These are phyloP conservation scores for Andrographis paniculata DNA, from an alignment of 305 asterid genomes.

Conservation along the genomic window DNA sequence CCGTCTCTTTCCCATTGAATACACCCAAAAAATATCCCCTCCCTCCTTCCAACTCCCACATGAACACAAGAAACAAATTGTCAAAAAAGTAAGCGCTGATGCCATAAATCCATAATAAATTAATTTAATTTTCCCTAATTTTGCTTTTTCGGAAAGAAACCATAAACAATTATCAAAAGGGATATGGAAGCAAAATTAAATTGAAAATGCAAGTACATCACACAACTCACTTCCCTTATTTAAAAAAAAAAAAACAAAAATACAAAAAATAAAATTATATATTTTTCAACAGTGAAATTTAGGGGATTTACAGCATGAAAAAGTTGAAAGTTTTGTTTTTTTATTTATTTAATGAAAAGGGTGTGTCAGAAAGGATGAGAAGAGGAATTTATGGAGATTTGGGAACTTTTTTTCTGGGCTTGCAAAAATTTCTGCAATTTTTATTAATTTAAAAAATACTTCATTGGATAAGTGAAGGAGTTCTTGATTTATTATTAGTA, in stretches of 20 bases:
- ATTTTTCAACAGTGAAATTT: too few relatives aligned
- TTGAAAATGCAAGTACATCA: too few relatives aligned
- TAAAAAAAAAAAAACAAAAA: constrained; percentile 3
- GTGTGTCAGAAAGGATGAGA: constrained; percentile 16
- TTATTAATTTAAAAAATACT: too few relatives aligned
- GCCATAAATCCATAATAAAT: constrained; percentile 17
- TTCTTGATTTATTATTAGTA: too few relatives aligned
- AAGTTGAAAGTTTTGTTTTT: constrained; percentile 33
- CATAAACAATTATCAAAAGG: too few relatives aligned
- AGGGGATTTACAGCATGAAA: constrained; percentile 3
- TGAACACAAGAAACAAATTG: constrained; percentile 19
- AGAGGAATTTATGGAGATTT: constrained; percentile 58
- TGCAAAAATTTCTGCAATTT: too few relatives aligned
- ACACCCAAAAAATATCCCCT: constrained; percentile 15
- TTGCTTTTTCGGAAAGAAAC: constrained; percentile 15
- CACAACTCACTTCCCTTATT: too few relatives aligned
- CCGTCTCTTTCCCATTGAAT: constrained; percentile 37
- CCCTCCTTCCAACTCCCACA: constrained; percentile 25
- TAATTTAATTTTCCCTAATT: constrained; percentile 4
- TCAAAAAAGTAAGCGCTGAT: constrained; percentile 22
- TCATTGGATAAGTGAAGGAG: too few relatives aligned
- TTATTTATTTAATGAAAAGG: constrained; percentile 6
- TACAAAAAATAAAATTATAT: not conserved
- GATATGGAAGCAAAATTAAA: too few relatives aligned
- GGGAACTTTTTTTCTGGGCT: constrained; percentile 29